Evolutionary conservation across 1,284 basidiomycete genomes (phyloP).

Genomic region (Sphagnurus paluster): DNA sequence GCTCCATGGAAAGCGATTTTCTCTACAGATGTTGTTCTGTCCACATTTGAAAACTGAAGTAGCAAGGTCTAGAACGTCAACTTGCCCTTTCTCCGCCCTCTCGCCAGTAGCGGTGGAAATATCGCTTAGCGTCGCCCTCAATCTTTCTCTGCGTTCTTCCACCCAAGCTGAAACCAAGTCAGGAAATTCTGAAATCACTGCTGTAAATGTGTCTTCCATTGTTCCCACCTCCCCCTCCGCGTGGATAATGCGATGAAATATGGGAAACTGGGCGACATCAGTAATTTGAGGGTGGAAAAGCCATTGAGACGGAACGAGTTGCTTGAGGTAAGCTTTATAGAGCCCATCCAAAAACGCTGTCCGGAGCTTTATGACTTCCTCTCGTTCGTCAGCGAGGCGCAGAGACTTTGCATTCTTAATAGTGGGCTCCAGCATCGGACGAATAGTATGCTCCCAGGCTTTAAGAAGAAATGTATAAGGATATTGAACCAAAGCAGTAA

Average conservation of each 20-base stretch:
- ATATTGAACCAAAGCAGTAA: too few relatives aligned
- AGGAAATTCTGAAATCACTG: conserved; percentile 16
- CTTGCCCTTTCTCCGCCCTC: background rate
- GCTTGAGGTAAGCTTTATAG: conserved; percentile 25
- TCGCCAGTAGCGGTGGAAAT: background rate
- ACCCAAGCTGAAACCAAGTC: conserved; percentile 7
- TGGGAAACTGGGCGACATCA: conserved; percentile 18
- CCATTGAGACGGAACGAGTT: conserved; percentile 27
- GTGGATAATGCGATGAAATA: conserved; percentile 23
- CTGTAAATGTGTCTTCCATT: conserved; percentile 15
- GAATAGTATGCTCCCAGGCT: too few relatives aligned
- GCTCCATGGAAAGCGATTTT: conserved; percentile 1
- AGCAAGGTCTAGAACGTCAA: conserved; percentile 17
- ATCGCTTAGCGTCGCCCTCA: background rate
- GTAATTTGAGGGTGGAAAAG: conserved; percentile 23
- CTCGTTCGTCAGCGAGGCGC: background rate
- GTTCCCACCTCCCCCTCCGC: conserved; percentile 13
- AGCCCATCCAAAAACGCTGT: conserved; percentile 11
- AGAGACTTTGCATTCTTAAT: conserved; percentile 14
- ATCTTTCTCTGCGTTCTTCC: conserved; percentile 13
- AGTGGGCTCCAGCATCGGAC: too few relatives aligned
- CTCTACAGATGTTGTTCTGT: background rate
- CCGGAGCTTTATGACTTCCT: conserved; percentile 10
- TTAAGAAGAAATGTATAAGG: too few relatives aligned
- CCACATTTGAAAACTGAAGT: conserved; percentile 20